Conservation (phyloP, 2,329 filamentous ascomycete species). For the Pyricularia grisea region DNA sequence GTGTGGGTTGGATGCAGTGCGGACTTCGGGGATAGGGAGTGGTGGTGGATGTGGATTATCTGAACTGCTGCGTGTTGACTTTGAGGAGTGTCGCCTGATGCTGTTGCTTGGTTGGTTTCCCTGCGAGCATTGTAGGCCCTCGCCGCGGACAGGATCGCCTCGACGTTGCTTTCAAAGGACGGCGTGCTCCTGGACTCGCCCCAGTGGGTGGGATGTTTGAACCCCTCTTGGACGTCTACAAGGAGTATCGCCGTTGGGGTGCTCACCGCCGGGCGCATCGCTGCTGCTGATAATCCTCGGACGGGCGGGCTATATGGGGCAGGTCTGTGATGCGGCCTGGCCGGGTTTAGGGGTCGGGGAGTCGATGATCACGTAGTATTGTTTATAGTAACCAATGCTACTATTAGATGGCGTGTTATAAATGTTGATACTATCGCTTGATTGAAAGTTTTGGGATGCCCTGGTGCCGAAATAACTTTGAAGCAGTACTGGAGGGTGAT, state of each 20-base stretch:
- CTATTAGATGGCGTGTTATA: too few species aligned
- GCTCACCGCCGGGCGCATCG: background rate
- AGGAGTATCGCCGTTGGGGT: background rate
- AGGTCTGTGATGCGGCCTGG: background rate
- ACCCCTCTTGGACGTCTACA: background rate
- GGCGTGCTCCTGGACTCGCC: background rate
- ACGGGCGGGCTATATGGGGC: background rate
- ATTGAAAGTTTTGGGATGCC: too few species aligned
- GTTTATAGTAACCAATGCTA: too few species aligned
- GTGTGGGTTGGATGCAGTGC: background rate
- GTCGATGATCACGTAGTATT: background rate
- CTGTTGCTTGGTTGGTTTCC: background rate
- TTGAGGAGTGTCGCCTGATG: background rate
- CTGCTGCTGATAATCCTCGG: background rate
- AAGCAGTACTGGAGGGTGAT: too few species aligned
- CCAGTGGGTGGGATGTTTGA: background rate
- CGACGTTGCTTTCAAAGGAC: background rate
- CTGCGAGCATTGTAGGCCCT: background rate
- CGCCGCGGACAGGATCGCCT: background rate
- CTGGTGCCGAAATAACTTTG: too few species aligned
- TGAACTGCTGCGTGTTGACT: background rate
- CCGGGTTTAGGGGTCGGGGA: background rate
- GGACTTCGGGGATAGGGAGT: background rate
- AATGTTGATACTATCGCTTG: too few species aligned
- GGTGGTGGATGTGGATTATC: conserved; percentile 1